Evolutionary conservation across 192 early-diverging fungal genomes (phyloP), one percentile per base, ranked within the genome.

Genomic region (Coemansia pectinata): DNA sequence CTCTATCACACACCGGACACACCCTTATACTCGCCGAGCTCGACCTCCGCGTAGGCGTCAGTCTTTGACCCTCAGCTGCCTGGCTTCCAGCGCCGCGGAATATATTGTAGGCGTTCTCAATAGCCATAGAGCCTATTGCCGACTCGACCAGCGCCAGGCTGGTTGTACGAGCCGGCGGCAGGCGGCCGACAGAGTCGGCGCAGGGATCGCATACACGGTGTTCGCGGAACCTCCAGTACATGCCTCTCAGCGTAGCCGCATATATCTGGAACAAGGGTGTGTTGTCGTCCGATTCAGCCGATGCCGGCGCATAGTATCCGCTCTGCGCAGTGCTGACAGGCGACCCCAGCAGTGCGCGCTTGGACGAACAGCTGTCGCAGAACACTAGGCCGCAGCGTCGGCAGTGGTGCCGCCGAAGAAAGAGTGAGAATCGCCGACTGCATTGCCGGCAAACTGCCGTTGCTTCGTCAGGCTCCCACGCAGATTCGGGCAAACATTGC

Each of bases 371-470:
- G 19, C 71, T 77, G 70, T 92, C 92, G 76, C 95, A 97, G 36
- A 93, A 91, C 53, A 97, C 82, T 33, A 87, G 78, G 7, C 95
- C 95, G 86, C 95, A 97, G 27, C 92, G 91, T 53, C 96, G 86
- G 75, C 96, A 98, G 76, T 98, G 96, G 71, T 96, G 96, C 59
- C 94, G 86, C 58, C 96, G 79, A 40, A 91, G 61, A 59, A 90
- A 92, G 21, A 98, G 67, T 0, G 87, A 87, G 74, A 98, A 98
- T 15, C 86, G 85, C 21, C 81, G 72, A 9, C 69, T 72, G 69
- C 95, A 96, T 25, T 85, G 77, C 27, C 86, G 83, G 76, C 96
- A 98, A 2, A 85, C 71, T 0, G 74, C 73, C 0, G 89, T 90
- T 12, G 90, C 86, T 14, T 88, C 76, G 72, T 95, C 94, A 1